Conservation (phyloP, 805 yeast genomes). For the Ogataea degrootiae region DNA sequence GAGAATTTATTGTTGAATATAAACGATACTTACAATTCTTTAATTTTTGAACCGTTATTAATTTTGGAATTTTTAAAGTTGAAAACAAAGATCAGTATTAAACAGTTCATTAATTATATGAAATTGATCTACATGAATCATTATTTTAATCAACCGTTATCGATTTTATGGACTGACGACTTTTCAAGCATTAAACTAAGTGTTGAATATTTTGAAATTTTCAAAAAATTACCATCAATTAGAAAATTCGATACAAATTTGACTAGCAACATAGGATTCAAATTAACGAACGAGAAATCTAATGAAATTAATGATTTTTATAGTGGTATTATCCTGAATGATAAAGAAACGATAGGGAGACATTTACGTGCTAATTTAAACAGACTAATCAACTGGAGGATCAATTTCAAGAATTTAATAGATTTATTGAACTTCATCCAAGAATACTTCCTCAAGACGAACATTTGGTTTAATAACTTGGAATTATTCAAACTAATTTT, state of each 20-base stretch:
- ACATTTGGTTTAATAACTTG: constrained; percentile 27
- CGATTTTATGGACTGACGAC: constrained; percentile 30
- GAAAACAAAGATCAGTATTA: constrained; percentile 25
- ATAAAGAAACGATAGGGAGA: constrained; percentile 18
- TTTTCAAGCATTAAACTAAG: constrained; percentile 20
- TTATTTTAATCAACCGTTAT: constrained; percentile 30
- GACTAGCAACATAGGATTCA: background rate
- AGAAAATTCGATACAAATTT: constrained; percentile 11
- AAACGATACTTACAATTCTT: constrained; percentile 27
- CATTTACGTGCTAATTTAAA: constrained; percentile 22
- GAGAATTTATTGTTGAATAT: constrained; percentile 29
- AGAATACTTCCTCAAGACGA: constrained; percentile 18
- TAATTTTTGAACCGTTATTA: constrained; percentile 29
- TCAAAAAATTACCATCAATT: constrained; percentile 27
- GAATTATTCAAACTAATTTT: constrained; percentile 26
- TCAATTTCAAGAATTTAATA: constrained; percentile 21
- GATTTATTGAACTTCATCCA: constrained; percentile 27
- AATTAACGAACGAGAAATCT: background rate
- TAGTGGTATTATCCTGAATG: constrained; percentile 16
- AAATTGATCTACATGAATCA: constrained; percentile 31
- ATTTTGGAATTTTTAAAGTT: constrained; percentile 24
- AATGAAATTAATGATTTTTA: constrained; percentile 15
- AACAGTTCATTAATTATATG: constrained; percentile 27
- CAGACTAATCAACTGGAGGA: constrained; percentile 28
- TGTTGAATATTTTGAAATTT: constrained; percentile 21